phyloP scores from a whole-genome alignment of 2,329 filamentous ascomycete species.

The Trichoderma polysporum region DNA sequence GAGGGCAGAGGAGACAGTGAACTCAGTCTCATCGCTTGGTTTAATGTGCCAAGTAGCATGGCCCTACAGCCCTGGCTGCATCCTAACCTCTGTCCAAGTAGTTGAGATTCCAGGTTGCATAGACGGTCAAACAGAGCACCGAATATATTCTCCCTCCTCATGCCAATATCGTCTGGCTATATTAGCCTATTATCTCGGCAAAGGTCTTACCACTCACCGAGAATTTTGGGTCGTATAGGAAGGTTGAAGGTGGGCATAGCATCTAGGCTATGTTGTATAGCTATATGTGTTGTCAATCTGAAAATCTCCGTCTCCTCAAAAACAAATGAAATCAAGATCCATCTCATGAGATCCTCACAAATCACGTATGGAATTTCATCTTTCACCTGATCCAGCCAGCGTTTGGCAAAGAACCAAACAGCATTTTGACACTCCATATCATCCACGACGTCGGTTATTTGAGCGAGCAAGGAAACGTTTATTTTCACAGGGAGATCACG shows the following conservation, averaged over 20 bases:
- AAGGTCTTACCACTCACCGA: neutral
- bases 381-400: neutral
- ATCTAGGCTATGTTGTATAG: neutral
- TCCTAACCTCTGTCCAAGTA: neutral
- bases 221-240: neutral
- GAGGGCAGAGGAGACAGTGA: neutral
- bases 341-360: neutral
- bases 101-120: neutral
- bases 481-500: neutral
- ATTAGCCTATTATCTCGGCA: neutral
- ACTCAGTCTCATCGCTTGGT: neutral
- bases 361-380: rapidly evolving
- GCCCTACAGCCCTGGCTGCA: neutral
- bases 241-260: neutral
- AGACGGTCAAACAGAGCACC: neutral
- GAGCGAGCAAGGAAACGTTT: neutral
- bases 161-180: neutral
- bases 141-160: neutral
- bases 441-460: neutral
- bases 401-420: neutral
- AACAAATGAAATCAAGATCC: neutral
- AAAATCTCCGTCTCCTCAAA: neutral
- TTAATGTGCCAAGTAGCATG: neutral
- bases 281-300: neutral
- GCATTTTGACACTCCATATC: neutral